Percentiles rank a stretch among this genome's conserved stretches.
Conservation (phyloP, 495 filamentous ascomycete species). For the Monascus purpureus region DNA sequence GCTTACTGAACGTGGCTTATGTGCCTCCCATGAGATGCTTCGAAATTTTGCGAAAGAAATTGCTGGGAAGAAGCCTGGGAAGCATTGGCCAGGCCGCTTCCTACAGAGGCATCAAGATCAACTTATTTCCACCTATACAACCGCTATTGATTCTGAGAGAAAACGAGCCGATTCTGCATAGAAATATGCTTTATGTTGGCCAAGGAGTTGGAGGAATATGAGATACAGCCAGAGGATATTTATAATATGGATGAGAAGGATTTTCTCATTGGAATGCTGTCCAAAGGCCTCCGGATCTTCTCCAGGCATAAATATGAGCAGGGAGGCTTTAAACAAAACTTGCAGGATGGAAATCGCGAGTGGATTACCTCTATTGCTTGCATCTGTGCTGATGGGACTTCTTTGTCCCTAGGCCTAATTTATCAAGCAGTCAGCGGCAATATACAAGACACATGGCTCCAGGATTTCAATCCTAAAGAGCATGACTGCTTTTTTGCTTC, state of each 20-base stretch:
- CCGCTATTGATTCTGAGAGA: neutral
- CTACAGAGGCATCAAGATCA: slow-evolving; percentile 1
- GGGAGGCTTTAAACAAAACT: neutral
- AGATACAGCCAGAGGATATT: neutral
- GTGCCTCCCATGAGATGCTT: neutral
- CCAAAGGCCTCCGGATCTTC: neutral
- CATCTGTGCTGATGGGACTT: neutral
- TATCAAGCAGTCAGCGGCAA: neutral
- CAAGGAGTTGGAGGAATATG: neutral
- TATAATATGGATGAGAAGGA: neutral
- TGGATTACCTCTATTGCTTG: neutral
- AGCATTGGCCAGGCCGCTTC: neutral
- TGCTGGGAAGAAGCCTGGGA: neutral
- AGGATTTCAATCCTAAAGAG: neutral
- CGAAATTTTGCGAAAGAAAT: slow-evolving; percentile 1
- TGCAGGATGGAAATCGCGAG: neutral
- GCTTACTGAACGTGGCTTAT: neutral
- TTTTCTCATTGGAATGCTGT: neutral
- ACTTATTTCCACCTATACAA: slow-evolving; percentile 1
- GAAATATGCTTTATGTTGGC: neutral
- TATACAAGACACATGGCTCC: neutral
- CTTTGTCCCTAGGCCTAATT: neutral
- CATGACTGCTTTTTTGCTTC: neutral
- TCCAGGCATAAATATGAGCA: neutral
- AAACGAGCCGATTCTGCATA: neutral